Evolutionary conservation across 257 asterid species (phyloP).

Genomic region (Solanum gandarillasii): DNA sequence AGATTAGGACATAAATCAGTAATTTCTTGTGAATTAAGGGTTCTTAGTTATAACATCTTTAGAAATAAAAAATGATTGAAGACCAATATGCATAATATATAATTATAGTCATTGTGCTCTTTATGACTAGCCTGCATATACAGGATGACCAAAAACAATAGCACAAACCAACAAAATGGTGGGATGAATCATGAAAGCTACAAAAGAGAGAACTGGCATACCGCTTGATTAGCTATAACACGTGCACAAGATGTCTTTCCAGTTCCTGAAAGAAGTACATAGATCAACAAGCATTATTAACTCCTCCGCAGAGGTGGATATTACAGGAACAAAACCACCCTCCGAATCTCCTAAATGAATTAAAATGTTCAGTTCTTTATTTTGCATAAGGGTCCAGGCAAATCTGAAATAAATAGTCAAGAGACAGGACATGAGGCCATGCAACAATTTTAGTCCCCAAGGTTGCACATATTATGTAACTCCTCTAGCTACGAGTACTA

Average conservation of each 20-base stretch:
- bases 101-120: not conserved
- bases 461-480: not conserved
- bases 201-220: conserved; percentile 20
- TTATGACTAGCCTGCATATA: not conserved
- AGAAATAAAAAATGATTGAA: not conserved
- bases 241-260: conserved; percentile 99
- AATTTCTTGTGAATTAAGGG: not conserved
- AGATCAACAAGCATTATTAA: not conserved
- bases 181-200: not conserved
- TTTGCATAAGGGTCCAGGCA: not conserved
- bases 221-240: conserved; percentile 91
- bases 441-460: not conserved
- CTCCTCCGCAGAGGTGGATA: not conserved
- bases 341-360: not conserved
- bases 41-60: not conserved
- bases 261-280: conserved; percentile 65
- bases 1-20: not conserved
- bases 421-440: not conserved
- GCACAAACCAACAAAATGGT: not conserved
- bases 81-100: not conserved
- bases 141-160: not conserved
- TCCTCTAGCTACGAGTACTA: not conserved
- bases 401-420: not conserved
- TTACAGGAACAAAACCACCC: not conserved
- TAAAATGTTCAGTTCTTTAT: not conserved